A percentile compares a stretch with the other conserved stretches of the same genome.
Conservation (phyloP, 495 filamentous ascomycete species). For the Penicillium subrubescens region DNA sequence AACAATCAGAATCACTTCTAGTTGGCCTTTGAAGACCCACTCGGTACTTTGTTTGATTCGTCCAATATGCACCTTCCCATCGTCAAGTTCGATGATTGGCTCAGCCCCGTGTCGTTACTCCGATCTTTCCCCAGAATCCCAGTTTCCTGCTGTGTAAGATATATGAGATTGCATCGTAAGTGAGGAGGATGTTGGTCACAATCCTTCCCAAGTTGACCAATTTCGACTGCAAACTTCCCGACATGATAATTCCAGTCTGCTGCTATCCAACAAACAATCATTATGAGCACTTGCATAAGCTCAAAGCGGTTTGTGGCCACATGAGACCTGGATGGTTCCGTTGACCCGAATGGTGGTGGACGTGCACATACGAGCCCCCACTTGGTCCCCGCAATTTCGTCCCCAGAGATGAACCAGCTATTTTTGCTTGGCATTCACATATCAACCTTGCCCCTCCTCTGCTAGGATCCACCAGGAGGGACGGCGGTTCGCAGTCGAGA, state of each 20-base stretch:
- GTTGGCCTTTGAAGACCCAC: not conserved
- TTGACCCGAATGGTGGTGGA: slow-evolving; percentile 4
- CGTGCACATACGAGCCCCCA: slow-evolving; percentile 1
- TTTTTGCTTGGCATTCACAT: slow-evolving; percentile 1
- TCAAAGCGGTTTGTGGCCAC: not conserved
- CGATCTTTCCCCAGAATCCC: not conserved
- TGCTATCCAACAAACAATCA: not conserved
- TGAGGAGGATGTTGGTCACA: not conserved
- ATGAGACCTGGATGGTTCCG: not conserved
- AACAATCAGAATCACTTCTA: not conserved
- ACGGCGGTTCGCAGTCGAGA: not conserved
- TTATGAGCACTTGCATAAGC: not conserved
- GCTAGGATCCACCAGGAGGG: not conserved
- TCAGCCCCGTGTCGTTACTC: not conserved
- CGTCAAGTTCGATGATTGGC: not conserved
- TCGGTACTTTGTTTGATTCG: not conserved
- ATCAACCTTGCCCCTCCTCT: not conserved
- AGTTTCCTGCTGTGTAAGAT: not conserved
- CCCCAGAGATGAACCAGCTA: not conserved
- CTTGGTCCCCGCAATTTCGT: slow-evolving; percentile 2
- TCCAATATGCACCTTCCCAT: not conserved
- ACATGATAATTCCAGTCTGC: not conserved
- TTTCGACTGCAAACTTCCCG: not conserved
- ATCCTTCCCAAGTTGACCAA: not conserved
- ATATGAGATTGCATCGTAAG: not conserved